Evolutionary conservation across 495 filamentous ascomycete genomes (phyloP).

Genomic region (Aspergillus carlsbadensis): DNA sequence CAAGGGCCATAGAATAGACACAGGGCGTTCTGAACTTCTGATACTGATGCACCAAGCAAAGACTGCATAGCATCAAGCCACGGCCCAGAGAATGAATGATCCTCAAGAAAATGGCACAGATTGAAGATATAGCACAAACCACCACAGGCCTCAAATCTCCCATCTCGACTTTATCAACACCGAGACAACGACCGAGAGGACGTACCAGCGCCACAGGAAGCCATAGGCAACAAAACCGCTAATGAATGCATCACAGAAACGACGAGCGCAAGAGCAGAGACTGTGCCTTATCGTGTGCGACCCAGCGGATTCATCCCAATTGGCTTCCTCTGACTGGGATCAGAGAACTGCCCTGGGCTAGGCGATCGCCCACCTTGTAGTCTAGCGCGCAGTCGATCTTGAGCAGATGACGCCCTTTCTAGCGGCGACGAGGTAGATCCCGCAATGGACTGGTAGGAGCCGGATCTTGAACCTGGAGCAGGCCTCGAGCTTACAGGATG

Average conservation of each 20-base stretch:
- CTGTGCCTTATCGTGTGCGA: conserved; percentile 25
- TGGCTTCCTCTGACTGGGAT: conserved; percentile 39
- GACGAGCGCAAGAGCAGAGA: not conserved
- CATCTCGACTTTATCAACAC: not conserved
- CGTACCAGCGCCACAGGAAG: not conserved
- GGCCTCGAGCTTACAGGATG: conserved; percentile 53
- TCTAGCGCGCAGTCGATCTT: conserved; percentile 66
- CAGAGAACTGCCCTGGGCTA: conserved; percentile 30
- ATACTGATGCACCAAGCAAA: no score
- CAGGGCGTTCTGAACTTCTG: no score
- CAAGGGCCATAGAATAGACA: no score
- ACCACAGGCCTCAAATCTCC: not conserved
- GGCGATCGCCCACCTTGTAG: conserved; percentile 56
- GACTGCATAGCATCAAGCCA: not conserved
- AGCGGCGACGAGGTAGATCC: conserved; percentile 35
- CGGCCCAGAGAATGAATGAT: not conserved
- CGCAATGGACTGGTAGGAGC: conserved; percentile 60
- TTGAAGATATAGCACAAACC: not conserved
- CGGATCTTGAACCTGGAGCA: conserved; percentile 67
- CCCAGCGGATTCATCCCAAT: conserved; percentile 25
- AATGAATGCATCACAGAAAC: not conserved
- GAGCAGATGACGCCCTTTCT: conserved; percentile 56
- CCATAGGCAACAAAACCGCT: not conserved
- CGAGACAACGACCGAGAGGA: not conserved
- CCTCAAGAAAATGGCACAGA: not conserved